These are phyloP conservation scores for Hortiboletus campestris DNA, from an alignment of 768 basidiomycete species.

Conservation along the genomic window DNA sequence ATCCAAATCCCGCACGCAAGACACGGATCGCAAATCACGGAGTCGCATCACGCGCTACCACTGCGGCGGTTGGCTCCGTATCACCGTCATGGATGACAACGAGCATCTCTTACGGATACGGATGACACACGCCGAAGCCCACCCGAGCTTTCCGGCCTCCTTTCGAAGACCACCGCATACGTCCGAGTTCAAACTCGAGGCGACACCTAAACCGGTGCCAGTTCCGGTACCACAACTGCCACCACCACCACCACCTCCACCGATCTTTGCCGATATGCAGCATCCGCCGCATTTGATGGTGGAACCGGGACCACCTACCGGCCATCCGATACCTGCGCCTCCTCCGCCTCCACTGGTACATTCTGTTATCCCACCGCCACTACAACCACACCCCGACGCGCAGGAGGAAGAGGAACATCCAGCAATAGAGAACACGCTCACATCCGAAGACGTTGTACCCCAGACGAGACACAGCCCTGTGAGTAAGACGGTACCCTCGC, in stretches of 20 bases:
- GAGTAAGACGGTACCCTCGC: background rate
- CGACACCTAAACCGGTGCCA: conserved; percentile 26
- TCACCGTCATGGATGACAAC: conserved; percentile 37
- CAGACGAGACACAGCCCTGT: conserved; percentile 20
- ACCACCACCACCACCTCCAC: conserved; percentile 16
- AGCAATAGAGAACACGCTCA: conserved; percentile 14
- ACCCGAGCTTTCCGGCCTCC: conserved; percentile 32
- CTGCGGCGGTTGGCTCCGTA: conserved; percentile 35
- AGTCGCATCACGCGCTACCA: conserved; percentile 35
- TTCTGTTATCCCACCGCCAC: conserved; percentile 9
- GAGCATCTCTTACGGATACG: conserved; percentile 35
- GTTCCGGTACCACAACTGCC: conserved; percentile 8
- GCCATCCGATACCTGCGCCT: conserved; percentile 10
- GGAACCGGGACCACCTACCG: conserved; percentile 15
- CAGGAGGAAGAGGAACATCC: conserved; percentile 19
- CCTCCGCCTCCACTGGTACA: conserved; percentile 8
- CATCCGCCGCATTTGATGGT: conserved; percentile 22
- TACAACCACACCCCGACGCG: conserved; percentile 8
- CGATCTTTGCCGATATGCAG: conserved; percentile 23
- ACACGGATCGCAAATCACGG: conserved; percentile 34
- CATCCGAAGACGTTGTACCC: conserved; percentile 15
- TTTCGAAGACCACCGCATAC: conserved; percentile 34
- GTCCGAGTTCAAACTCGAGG: conserved; percentile 33
- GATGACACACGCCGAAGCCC: conserved; percentile 36
- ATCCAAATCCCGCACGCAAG: conserved; percentile 34